phyloP scores from a whole-genome alignment of 495 filamentous ascomycete genomes.

The Cryomyces minteri region DNA sequence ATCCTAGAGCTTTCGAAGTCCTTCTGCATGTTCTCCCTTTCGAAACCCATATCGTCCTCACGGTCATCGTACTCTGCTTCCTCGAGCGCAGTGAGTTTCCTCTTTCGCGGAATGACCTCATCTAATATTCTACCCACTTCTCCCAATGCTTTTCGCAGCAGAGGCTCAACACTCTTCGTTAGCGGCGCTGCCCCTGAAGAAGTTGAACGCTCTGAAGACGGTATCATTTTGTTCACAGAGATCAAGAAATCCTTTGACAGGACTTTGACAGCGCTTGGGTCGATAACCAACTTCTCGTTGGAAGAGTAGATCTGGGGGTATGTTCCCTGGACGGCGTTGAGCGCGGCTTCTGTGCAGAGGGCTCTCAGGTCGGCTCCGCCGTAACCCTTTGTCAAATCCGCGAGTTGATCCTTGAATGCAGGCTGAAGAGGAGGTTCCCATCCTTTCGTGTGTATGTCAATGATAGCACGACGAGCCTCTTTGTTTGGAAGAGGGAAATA shows the following conservation, averaged over 20 bases:
- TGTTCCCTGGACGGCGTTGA: slow-evolving; percentile 91
- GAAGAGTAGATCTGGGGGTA: slow-evolving; percentile 95
- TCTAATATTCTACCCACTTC: slow-evolving; percentile 48
- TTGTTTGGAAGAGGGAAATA: slow-evolving; percentile 84
- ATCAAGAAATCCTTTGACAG: slow-evolving; percentile 91
- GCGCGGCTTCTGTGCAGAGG: slow-evolving; percentile 88
- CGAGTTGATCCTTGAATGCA: slow-evolving; percentile 65
- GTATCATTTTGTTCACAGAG: slow-evolving; percentile 85
- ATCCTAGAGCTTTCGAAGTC: slow-evolving; percentile 81
- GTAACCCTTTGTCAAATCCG: slow-evolving; percentile 83
- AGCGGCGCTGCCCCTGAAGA: slow-evolving; percentile 65
- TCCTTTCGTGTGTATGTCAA: slow-evolving; percentile 88
- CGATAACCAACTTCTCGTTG: slow-evolving; percentile 73
- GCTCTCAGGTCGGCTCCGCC: slow-evolving; percentile 89
- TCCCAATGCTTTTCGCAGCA: slow-evolving; percentile 53
- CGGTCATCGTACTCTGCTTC: slow-evolving; percentile 89
- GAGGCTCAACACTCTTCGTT: slow-evolving; percentile 58
- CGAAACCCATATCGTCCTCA: slow-evolving; percentile 58
- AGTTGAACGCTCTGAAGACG: slow-evolving; percentile 77
- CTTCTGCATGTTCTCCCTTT: slow-evolving; percentile 65
- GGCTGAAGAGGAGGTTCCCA: slow-evolving; percentile 66
- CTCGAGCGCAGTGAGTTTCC: slow-evolving; percentile 72
- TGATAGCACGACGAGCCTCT: slow-evolving; percentile 60
- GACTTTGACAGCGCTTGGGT: slow-evolving; percentile 65
- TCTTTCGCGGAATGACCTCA: slow-evolving; percentile 62